Evolutionary conservation across 2,329 filamentous ascomycete species (phyloP).

Genomic region (Trematosphaeria pertusa): DNA sequence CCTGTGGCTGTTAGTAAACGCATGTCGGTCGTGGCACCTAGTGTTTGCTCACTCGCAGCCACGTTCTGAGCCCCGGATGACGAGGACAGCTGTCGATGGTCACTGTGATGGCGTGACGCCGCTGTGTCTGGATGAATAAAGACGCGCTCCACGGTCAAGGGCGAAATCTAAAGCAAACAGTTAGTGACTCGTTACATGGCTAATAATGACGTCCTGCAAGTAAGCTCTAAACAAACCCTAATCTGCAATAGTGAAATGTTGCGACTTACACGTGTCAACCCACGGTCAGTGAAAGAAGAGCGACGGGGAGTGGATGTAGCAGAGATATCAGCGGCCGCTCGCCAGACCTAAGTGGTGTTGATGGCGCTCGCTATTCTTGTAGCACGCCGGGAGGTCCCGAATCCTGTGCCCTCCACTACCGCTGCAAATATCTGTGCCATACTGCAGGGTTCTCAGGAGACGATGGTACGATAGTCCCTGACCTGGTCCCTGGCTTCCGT

Average conservation of each 20-base stretch:
- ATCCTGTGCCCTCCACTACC: conserved; percentile 1
- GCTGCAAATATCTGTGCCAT: conserved; percentile 7
- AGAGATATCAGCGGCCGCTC: no score
- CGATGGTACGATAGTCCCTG: conserved; percentile 31
- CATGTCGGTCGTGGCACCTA: no score
- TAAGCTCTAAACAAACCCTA: conserved; percentile 1
- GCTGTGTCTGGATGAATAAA: background rate
- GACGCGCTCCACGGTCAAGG: background rate
- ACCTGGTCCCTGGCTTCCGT: conserved; percentile 24
- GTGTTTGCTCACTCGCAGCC: no score
- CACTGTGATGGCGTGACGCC: conserved; percentile 6
- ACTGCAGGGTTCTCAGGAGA: conserved; percentile 32
- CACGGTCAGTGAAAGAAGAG: background rate
- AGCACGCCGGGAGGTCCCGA: conserved; percentile 22
- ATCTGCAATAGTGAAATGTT: conserved; percentile 1
- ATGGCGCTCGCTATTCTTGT: conserved; percentile 28
- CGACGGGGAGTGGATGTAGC: no score
- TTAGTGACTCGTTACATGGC: conserved; percentile 14
- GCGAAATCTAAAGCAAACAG: conserved; percentile 10
- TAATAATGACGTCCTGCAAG: conserved; percentile 23
- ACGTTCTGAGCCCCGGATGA: no score
- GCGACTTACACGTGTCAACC: conserved; percentile 8
- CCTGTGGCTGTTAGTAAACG: no score
- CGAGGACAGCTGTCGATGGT: conserved; percentile 10
- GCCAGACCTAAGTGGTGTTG: no score